Conservation (phyloP, 768 basidiomycete species). For the Cyathus striatus region DNA sequence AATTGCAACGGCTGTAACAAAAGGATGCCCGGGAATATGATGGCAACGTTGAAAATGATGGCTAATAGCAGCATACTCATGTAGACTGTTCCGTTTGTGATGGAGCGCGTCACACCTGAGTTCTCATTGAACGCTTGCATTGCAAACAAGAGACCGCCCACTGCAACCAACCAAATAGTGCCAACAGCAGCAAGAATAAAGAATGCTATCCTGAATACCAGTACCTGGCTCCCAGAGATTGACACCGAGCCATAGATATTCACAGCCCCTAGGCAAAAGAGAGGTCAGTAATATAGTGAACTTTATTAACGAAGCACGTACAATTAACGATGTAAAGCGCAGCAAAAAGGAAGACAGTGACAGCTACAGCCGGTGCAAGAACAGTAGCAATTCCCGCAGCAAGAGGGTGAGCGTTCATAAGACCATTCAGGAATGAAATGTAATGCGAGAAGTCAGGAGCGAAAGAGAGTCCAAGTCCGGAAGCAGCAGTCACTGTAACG, state of each 20-base stretch:
- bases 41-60: conserved; percentile 57
- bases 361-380: conserved; percentile 61
- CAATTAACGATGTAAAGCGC: conserved; percentile 51
- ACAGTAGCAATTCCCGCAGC: conserved; percentile 62
- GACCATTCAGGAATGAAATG: conserved; percentile 54
- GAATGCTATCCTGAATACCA: conserved; percentile 62
- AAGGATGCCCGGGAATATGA: conserved; percentile 66
- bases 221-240: conserved; percentile 54
- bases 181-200: conserved; percentile 48
- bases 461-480: conserved; percentile 61
- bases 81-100: conserved; percentile 70
- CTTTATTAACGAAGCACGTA: conserved; percentile 27
- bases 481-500: conserved; percentile 59
- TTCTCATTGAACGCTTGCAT: conserved; percentile 49
- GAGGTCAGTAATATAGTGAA: conserved; percentile 3
- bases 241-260: conserved; percentile 55
- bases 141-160: conserved; percentile 69
- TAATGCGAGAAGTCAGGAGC: conserved; percentile 73
- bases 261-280: conserved; percentile 39
- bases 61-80: conserved; percentile 57
- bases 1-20: conserved; percentile 68
- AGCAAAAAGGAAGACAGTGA: conserved; percentile 51
- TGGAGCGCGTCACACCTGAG: conserved; percentile 29
- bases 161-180: conserved; percentile 56
- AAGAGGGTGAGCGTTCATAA: conserved; percentile 44